phyloP scores from a whole-genome alignment of 2,329 filamentous ascomycete species.

The Monosporascus cannonballus region DNA sequence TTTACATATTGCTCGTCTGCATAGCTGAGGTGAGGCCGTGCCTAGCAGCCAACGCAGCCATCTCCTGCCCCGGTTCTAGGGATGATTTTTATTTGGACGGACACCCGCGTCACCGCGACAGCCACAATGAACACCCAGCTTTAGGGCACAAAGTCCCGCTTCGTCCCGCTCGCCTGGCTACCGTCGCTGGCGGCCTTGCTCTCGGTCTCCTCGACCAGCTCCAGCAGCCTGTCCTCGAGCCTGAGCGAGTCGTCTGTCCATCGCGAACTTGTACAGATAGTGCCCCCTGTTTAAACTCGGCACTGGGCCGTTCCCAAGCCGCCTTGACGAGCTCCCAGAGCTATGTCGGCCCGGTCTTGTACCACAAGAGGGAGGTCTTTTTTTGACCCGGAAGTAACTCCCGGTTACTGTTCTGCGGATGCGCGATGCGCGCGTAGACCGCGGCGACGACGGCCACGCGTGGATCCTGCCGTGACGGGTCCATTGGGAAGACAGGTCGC shows the following conservation, averaged over 20 bases:
- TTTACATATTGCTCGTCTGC: slow-evolving; percentile 26
- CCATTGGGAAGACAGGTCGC: slow-evolving; percentile 10
- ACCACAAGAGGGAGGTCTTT: slow-evolving; percentile 37
- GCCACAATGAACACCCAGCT: slow-evolving; percentile 31
- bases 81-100: slow-evolving; percentile 34
- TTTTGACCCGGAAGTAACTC: slow-evolving; percentile 43
- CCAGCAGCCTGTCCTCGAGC: slow-evolving; percentile 37
- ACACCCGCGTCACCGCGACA: slow-evolving; percentile 40
- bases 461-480: slow-evolving; percentile 29
- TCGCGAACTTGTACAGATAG: slow-evolving; percentile 41
- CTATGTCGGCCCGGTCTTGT: slow-evolving; percentile 42
- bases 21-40: slow-evolving; percentile 34
- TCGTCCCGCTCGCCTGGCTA: slow-evolving; percentile 12
- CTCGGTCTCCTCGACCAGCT: slow-evolving; percentile 39
- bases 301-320: slow-evolving; percentile 18
- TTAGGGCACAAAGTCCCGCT: slow-evolving; percentile 32
- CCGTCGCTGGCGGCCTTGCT: slow-evolving; percentile 18
- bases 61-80: slow-evolving; percentile 38
- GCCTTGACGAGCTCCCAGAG: slow-evolving; percentile 34
- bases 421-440: slow-evolving; percentile 36
- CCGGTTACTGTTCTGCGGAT: slow-evolving; percentile 38
- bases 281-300: slow-evolving; percentile 29
- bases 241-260: slow-evolving; percentile 36
- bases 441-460: slow-evolving; percentile 39
- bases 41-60: slow-evolving; percentile 36